phyloP scores from a whole-genome alignment of 2,329 filamentous ascomycete genomes.

The Hirsutella thompsonii region DNA sequence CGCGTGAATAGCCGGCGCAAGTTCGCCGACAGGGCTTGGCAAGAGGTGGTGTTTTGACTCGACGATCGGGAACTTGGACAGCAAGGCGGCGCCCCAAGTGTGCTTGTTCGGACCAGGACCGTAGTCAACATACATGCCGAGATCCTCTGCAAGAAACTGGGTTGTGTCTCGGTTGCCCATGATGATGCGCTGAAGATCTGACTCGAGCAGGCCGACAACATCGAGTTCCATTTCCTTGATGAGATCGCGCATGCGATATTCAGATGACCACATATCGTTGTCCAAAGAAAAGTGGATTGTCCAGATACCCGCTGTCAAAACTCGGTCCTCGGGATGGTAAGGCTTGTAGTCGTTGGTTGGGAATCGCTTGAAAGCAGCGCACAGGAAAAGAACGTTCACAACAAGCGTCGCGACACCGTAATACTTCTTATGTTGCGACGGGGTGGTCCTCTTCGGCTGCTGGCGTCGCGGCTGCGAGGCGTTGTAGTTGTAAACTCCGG shows the following conservation, averaged over 20 bases:
- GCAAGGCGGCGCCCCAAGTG: conserved; percentile 85
- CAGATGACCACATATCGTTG: conserved; percentile 98
- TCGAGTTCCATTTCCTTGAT: conserved; percentile 95
- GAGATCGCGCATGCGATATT: conserved; percentile 82
- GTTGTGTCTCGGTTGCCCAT: conserved; percentile 98
- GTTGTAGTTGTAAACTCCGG: conserved; percentile 66
- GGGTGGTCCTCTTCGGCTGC: conserved; percentile 13
- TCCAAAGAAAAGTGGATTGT: conserved; percentile 96
- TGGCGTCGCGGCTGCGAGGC: conserved; percentile 31
- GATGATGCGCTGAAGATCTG: conserved; percentile 91
- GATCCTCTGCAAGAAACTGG: conserved; percentile 86
- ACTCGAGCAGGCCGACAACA: conserved; percentile 87
- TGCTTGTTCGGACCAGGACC: conserved; percentile 97
- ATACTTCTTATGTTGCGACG: conserved; percentile 36
- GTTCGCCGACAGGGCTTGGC: conserved; percentile 83
- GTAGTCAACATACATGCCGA: conserved; percentile 98
- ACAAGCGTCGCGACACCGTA: conserved; percentile 47
- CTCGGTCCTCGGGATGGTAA: conserved; percentile 75
- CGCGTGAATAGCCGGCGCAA: conserved; percentile 93
- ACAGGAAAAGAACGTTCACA: conserved; percentile 69
- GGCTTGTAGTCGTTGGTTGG: conserved; percentile 84
- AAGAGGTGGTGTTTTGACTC: conserved; percentile 95
- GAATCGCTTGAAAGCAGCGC: conserved; percentile 79
- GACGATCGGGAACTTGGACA: conserved; percentile 95
- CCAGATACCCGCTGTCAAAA: conserved; percentile 94